Evolutionary conservation across 148 eudicot genomes (phyloP), one percentile per base, ranked within the genome.

Genomic region (Arbutus unedo): DNA sequence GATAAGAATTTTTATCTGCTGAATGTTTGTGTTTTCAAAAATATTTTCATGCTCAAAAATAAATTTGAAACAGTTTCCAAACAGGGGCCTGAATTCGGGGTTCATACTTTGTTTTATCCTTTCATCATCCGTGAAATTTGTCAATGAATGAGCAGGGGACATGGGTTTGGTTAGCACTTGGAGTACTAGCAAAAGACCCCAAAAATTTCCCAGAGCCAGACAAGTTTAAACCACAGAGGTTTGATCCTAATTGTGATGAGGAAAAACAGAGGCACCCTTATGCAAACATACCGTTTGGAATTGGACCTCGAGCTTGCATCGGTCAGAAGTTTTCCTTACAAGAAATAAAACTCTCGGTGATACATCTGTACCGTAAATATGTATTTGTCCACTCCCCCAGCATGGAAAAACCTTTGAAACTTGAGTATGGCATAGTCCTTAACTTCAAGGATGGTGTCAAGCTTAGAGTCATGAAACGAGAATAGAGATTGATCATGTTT

Each of bases 161-260:
- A 85, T 95, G 98, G 98, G 93, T 93, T 5, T 95, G 98, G 98
- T 48, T 95, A 60, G 98, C 98, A 67, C 92, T 89, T 8, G 97
- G 98, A 81, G 98, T 95, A 71, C 91, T 95, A 44, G 95, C 98
- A 6, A 92, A 93, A 76, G 96, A 95, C 81, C 94, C 98, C 0
- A 91, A 90, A 82, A 90, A 93, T 84, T 95, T 93, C 77, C 95
- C 98, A 0, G 93, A 95, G 14, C 93, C 98, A 45, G 91, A 96
- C 43, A 91, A 91, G 86, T 96, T 96, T 75, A 92, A 62, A 85
- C 98, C 98, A 0, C 98, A 94, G 90, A 91, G 98, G 81, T 96
- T 94, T 45, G 92, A 92, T 79, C 95, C 92, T 19, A 83, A 89
- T 76, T 83, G 93, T 14, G 91, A 90, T 15, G 98, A 94, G 84